A percentile compares a stretch with the other conserved stretches of the same genome.
Evolutionary conservation across 2,329 filamentous ascomycete genomes (phyloP).

Genomic region (Aureobasidium sp.): DNA sequence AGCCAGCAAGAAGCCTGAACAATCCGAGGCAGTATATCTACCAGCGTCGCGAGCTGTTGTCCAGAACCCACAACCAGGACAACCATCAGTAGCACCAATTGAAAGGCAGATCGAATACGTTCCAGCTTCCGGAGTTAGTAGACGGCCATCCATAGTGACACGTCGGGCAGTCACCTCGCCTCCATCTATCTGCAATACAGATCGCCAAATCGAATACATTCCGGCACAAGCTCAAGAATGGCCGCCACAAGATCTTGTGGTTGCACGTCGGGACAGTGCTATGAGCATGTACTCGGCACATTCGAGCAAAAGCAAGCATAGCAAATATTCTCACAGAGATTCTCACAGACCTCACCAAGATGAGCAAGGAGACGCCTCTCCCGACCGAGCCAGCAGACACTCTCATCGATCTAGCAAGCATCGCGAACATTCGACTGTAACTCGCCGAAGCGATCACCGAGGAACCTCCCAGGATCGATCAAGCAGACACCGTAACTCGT

Average conservation of each 20-base stretch:
- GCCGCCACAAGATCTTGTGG: not conserved
- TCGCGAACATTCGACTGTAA: not conserved
- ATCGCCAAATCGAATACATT: constrained; percentile 1
- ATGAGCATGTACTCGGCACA: constrained; percentile 13
- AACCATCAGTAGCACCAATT: constrained; percentile 16
- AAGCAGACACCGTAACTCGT: not conserved
- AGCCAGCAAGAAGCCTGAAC: not conserved
- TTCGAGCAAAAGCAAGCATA: constrained; percentile 16
- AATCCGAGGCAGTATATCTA: not conserved
- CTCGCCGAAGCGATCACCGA: not conserved
- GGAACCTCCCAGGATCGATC: not conserved
- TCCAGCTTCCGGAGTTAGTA: constrained; percentile 23
- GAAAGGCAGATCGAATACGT: constrained; percentile 25
- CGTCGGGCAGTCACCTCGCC: constrained; percentile 17
- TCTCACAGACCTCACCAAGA: not conserved
- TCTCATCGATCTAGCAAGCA: not conserved
- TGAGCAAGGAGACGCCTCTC: not conserved
- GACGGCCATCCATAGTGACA: constrained; percentile 13
- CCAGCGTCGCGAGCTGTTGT: not conserved
- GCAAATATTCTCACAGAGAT: not conserved
- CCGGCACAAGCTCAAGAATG: not conserved
- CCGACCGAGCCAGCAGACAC: not conserved
- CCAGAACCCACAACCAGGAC: not conserved
- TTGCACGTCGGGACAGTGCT: constrained; percentile 19
- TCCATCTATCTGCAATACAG: constrained; percentile 21